Base-by-base conservation (phyloP, 169 alveolate species). In the Perkinsus marinus region DNA sequence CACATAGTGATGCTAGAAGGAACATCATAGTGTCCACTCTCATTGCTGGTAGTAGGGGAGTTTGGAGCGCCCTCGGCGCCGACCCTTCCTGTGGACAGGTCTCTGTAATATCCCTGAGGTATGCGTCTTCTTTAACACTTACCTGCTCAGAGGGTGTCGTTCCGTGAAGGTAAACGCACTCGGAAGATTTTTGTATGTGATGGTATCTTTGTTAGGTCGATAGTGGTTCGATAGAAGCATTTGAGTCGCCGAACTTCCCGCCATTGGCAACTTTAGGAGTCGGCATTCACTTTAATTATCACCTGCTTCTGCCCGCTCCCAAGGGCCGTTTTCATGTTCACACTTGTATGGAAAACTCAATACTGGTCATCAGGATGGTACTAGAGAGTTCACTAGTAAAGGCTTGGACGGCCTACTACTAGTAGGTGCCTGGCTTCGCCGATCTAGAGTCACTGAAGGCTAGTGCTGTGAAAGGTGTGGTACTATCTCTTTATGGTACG, bases 21-120 rank as follows among this genome's bases (percentile, higher is more conserved):
- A 97, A 97, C 91, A 93, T 97, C 89, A 91, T 95, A 57, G 79
- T 57, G 34, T 57, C 79, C 22, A 57, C 79, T 7, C 34, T 57
- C 36, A 57, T 57, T 57, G 79, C 79, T 57, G 79, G 79, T 57
- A 57, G 79, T 57, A 26, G 46, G 46, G 46, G 19, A 10, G 46
- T 3, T 3, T 6, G 46, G 46, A 41, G 46, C 10, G 22, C 22
- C 79, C 3, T 57, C 22, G 68, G 68, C 34, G 96, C 95, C 43
- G 96, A 96, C n/a, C 91, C 95, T 22, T 90, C 94, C 7, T 93
- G 95, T 39, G 46, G 10, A 97, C 97, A 36, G 98, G 96, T 0
- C 95, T 95, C 91, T 95, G 92, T 92, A 92, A 94, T 17, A 95
- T 95, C 30, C 97, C 97, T 22, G 98, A 96, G 90, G 98, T 97